Evolutionary conservation across 2,329 filamentous ascomycete genomes (phyloP), one percentile per base, ranked within the genome.

Genomic region (Aspergillus brasiliensis): DNA sequence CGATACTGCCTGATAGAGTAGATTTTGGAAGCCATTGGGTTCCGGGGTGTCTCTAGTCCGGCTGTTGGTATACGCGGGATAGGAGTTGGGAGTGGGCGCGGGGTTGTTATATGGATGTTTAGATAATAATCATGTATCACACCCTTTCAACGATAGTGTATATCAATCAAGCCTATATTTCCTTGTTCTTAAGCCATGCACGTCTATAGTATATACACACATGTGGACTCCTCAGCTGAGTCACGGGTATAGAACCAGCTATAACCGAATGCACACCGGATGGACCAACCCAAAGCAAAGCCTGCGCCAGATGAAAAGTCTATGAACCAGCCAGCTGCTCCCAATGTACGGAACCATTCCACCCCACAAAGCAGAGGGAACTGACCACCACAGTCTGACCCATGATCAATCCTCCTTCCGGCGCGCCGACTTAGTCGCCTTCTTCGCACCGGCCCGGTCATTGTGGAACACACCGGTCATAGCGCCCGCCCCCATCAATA

Each of bases 131-230:
- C 65, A 68, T 73, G 71, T 71, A 66, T 68, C 66, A 65, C 74
- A 73, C 63, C 62, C 55, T 60, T 34, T 63, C 59, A 61, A 68
- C 60, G 62, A 65, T 64, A 64, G 56, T 75, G 72, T 75, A 75
- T 71, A 75, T 74, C 73, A 73, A 71, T 60, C 48, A 57, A 59
- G 67, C 69, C 59, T 65, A 69, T 65, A 67, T 69, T 71, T 67
- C 65, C 57, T 69, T 71, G 31, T 73, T 67, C 69, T 66, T 37
- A 42, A 31, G 25, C 23, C 19, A 44, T 34, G 17, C 13, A 21
- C 34, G 46, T 25, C 51, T 47, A n/a, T 40, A 17, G 17, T 44
- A 42, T 52, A 47, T 49, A 57, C 37, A 28, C 49, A 46, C 17
- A 60, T 40, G n/a, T n/a, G 8, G 27, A 61, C 21, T n/a, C n/a